Evolutionary conservation across 768 basidiomycete species (phyloP).

Genomic region (Polyporus arcularius): DNA sequence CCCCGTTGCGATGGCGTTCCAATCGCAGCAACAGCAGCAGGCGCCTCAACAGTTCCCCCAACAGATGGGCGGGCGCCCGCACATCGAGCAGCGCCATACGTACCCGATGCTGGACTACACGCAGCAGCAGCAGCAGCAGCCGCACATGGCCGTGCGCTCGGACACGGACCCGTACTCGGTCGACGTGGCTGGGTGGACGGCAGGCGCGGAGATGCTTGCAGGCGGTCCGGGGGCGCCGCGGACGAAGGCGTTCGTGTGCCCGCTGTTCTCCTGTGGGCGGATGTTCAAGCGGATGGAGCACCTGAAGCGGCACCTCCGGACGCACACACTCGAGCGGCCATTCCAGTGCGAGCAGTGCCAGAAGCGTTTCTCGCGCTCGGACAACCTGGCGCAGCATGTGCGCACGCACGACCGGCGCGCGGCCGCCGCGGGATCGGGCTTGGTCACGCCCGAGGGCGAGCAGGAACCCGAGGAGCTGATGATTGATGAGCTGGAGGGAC

Average conservation of each 20-base stretch:
- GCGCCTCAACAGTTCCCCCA: conserved; percentile 5
- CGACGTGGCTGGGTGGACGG: not conserved
- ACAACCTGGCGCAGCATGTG: conserved; percentile 86
- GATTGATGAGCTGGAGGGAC: conserved; percentile 39
- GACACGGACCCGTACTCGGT: conserved; percentile 23
- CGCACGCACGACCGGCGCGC: conserved; percentile 69
- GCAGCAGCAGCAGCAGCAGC: conserved; percentile 6
- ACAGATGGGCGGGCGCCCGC: conserved; percentile 16
- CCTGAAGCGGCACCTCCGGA: conserved; percentile 82
- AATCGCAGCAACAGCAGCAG: conserved; percentile 5
- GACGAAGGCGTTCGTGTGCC: conserved; percentile 74
- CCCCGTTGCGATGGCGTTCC: not conserved
- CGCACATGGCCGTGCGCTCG: conserved; percentile 12
- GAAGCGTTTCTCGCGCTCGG: conserved; percentile 85
- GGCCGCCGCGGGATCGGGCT: conserved; percentile 32
- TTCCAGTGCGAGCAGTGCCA: conserved; percentile 73
- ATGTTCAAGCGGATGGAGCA: conserved; percentile 94
- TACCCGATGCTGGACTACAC: conserved; percentile 21
- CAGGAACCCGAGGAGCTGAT: conserved; percentile 19
- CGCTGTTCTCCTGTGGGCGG: conserved; percentile 79
- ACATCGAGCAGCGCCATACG: conserved; percentile 24
- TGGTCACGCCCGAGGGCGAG: conserved; percentile 31
- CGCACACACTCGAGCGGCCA: conserved; percentile 88
- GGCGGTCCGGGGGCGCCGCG: conserved; percentile 14
- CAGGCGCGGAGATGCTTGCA: not conserved